These are phyloP conservation scores for Picochlorum costavermella DNA, from an alignment of 139 green algal species.

Conservation along the genomic window DNA sequence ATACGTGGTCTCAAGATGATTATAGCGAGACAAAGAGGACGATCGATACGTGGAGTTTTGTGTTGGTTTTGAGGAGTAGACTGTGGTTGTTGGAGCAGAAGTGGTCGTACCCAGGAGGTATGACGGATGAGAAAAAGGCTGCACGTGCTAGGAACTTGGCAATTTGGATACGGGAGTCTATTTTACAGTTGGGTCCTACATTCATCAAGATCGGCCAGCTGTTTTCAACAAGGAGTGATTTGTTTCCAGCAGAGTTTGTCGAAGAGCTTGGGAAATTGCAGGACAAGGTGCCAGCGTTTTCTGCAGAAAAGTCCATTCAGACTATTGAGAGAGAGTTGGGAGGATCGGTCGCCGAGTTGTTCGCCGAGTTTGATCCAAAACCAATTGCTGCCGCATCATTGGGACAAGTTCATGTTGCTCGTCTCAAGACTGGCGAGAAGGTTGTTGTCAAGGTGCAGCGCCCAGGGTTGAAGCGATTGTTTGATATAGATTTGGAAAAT, in stretches of 20 bases:
- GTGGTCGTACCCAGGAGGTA: conserved; percentile 59
- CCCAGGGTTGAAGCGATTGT: conserved; percentile 87
- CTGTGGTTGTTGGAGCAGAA: conserved; percentile 76
- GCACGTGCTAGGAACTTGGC: conserved; percentile 26
- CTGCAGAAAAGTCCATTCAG: conserved; percentile 52
- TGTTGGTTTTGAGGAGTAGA: conserved; percentile 52
- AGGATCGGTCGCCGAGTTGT: conserved; percentile 56
- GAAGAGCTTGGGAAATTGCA: conserved; percentile 93
- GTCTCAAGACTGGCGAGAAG: conserved; percentile 56
- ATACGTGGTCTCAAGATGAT: conserved; percentile 67
- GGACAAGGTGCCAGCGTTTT: conserved; percentile 95
- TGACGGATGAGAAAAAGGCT: conserved; percentile 38
- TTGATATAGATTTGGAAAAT: conserved; percentile 98
- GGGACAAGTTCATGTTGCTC: conserved; percentile 87
- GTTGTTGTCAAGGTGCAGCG: conserved; percentile 98
- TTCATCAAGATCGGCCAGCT: conserved; percentile 93
- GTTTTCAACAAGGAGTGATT: conserved; percentile 93
- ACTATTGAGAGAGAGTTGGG: conserved; percentile 83
- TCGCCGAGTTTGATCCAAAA: conserved; percentile 70
- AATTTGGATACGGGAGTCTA: conserved; percentile 48
- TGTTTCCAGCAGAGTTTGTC: conserved; percentile 90
- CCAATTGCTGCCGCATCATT: conserved; percentile 92
- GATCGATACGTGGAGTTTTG: conserved; percentile 79
- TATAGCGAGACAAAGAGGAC: conserved; percentile 59
- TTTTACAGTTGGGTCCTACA: conserved; percentile 83